Evolutionary conservation across 2,329 filamentous ascomycete genomes (phyloP).

Genomic region (Zasmidium citrigriseum): DNA sequence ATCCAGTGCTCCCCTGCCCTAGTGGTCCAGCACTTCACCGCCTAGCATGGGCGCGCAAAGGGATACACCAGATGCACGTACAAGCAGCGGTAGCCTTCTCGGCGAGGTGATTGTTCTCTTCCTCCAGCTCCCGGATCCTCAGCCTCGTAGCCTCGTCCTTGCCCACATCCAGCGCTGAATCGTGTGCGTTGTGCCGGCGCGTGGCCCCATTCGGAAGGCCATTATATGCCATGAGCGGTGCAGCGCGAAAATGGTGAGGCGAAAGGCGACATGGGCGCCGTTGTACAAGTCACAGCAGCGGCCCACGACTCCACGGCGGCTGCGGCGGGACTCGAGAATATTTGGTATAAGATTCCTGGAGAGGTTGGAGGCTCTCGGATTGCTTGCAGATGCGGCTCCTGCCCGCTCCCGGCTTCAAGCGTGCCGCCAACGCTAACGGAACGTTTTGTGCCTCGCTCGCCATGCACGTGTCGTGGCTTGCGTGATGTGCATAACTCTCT

Average conservation of each 20-base stretch:
- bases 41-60: too few species aligned
- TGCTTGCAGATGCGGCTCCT: not conserved
- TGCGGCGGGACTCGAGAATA: not conserved
- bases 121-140: constrained; percentile 64
- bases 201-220: constrained; percentile 24
- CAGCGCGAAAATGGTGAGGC: not conserved
- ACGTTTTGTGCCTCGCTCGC: not conserved
- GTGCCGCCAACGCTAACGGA: too few species aligned
- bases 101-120: constrained; percentile 69
- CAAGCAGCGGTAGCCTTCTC: constrained; percentile 67
- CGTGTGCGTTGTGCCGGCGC: constrained; percentile 35
- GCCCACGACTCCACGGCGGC: not conserved
- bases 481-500: not conserved
- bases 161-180: constrained; percentile 60
- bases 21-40: not conserved
- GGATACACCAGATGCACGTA: constrained; percentile 35
- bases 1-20: constrained; percentile 4
- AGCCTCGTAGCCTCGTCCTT: constrained; percentile 20
- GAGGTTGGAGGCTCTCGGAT: not conserved
- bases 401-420: too few species aligned
- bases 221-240: constrained; percentile 26
- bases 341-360: not conserved
- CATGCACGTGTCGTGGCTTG: not conserved
- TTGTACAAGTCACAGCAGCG: constrained; percentile 4
- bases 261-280: constrained; percentile 17